Evolutionary conservation across 2,329 filamentous ascomycete species (phyloP), one percentile per base, ranked within the genome.

Genomic region (Ophiostoma montium): DNA sequence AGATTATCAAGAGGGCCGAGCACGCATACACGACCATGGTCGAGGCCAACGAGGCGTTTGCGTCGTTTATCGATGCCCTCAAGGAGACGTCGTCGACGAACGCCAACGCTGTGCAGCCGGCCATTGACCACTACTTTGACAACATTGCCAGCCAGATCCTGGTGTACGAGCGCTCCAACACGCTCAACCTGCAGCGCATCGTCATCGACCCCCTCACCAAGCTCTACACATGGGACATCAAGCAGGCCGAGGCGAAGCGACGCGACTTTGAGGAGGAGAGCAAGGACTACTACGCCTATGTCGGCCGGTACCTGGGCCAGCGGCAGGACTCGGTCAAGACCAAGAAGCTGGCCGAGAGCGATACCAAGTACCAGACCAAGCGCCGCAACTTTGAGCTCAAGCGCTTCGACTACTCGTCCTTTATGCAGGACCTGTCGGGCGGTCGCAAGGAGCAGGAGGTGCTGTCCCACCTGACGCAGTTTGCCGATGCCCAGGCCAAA

Each of bases 371-470:
- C 61, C 90, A 96, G 63, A 80, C 76, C 42, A 96, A 96, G 69
- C 79, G 89, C 56, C 82, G 86, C 41, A 95, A 88, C 57, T 98
- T 98, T 60, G 92, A 98, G 68, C 74, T 98, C 50, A 95, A 94
- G 68, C 82, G 94, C 10, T 98, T 98, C 60, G 94, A 98, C 65
- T 98, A 98, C 63, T 96, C 90, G 3, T 95, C 87, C 13, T 98
- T 96, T 61, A 94, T 98, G 86, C 90, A 96, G 60, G 92, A 98
- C 68, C 73, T 98, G n/a, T 92, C 96, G 55, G 92, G 92, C 30
- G 92, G 92, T n/a, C 82, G 92, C 54, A 98, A 96, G 63, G 92
- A 98, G 59, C 92, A 96, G 61, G 92, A 98, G 63, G 86, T 98
- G 5, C 67, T 98, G 30, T 96, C 90, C 1, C 86, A 95, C 61